These are phyloP conservation scores for Tillandsia fasciculata DNA, from an alignment of 176 grass and related monocot genomes.

Conservation along the genomic window DNA sequence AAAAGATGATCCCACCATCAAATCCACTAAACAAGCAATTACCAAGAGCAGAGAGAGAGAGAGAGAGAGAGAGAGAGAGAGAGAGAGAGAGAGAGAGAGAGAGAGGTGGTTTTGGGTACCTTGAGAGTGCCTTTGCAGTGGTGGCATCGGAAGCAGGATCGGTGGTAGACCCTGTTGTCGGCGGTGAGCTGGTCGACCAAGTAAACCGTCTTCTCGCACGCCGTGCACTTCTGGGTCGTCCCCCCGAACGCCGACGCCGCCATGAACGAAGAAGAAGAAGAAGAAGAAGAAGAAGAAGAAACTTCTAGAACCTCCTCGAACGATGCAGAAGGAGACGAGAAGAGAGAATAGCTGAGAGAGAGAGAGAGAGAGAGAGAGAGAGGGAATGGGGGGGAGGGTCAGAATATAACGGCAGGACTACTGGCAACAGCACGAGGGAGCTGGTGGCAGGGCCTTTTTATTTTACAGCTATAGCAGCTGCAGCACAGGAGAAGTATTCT, in stretches of 20 bases:
- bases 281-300: too few relatives aligned
- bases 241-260: conserved; percentile 68
- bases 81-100: neutral
- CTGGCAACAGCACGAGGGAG: too few relatives aligned
- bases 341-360: conserved; percentile 1
- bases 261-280: conserved; percentile 8
- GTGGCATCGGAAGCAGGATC: conserved; percentile 86
- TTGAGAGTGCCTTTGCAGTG: conserved; percentile 97
- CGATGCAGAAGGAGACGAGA: neutral
- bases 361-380: neutral
- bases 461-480: too few relatives aligned
- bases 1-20: too few relatives aligned
- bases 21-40: too few relatives aligned
- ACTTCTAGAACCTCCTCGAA: neutral
- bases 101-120: conserved; percentile 19
- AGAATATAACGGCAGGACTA: neutral
- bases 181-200: conserved; percentile 84
- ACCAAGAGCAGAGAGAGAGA: neutral
- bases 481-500: too few relatives aligned
- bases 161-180: conserved; percentile 86
- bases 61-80: neutral
- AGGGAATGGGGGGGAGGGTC: neutral
- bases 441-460: too few relatives aligned
- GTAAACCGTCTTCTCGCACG: conserved; percentile 84
- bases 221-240: conserved; percentile 93